Evolutionary conservation across 129 eudicot species (phyloP).

Genomic region (Escallonia rubra): DNA sequence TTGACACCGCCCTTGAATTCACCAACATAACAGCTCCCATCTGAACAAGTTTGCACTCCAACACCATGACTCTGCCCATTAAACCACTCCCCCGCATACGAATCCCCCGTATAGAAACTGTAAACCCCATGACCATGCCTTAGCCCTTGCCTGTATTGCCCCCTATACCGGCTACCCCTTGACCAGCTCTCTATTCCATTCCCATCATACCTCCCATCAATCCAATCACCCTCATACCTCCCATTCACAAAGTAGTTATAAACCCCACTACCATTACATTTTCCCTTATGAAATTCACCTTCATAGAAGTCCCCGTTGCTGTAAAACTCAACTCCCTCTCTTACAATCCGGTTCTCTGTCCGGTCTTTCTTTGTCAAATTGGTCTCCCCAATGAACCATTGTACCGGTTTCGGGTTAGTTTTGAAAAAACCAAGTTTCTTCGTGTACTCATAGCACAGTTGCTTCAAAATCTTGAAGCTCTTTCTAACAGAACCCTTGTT

Average conservation of each 20-base stretch:
- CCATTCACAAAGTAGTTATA: slow-evolving; percentile 73
- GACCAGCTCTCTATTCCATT: slow-evolving; percentile 90
- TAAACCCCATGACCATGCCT: slow-evolving; percentile 85
- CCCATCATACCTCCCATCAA: slow-evolving; percentile 82
- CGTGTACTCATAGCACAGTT: slow-evolving; percentile 9
- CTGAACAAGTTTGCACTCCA: slow-evolving; percentile 75
- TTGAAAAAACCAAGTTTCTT: slow-evolving; percentile 20
- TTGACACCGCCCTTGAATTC: slow-evolving; percentile 74
- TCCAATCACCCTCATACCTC: slow-evolving; percentile 93
- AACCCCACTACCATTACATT: slow-evolving; percentile 87
- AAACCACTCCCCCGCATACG: slow-evolving; percentile 77
- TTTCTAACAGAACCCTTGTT: slow-evolving; percentile 24
- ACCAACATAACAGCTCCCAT: slow-evolving; percentile 73
- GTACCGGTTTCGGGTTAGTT: slow-evolving; percentile 15
- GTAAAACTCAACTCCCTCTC: slow-evolving; percentile 64
- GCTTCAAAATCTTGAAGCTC: slow-evolving; percentile 7
- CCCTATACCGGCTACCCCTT: slow-evolving; percentile 69
- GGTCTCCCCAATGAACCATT: slow-evolving; percentile 46
- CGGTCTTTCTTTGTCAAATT: not conserved
- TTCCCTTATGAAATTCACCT: slow-evolving; percentile 81
- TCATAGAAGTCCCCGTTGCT: slow-evolving; percentile 86
- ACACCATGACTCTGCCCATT: slow-evolving; percentile 80
- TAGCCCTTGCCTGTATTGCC: slow-evolving; percentile 72
- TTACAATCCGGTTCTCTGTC: slow-evolving; percentile 4
- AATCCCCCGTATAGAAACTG: slow-evolving; percentile 70